Evolutionary conservation across 2,329 filamentous ascomycete species (phyloP), one percentile per base, ranked within the genome.

Genomic region (Alternaria alternata): DNA sequence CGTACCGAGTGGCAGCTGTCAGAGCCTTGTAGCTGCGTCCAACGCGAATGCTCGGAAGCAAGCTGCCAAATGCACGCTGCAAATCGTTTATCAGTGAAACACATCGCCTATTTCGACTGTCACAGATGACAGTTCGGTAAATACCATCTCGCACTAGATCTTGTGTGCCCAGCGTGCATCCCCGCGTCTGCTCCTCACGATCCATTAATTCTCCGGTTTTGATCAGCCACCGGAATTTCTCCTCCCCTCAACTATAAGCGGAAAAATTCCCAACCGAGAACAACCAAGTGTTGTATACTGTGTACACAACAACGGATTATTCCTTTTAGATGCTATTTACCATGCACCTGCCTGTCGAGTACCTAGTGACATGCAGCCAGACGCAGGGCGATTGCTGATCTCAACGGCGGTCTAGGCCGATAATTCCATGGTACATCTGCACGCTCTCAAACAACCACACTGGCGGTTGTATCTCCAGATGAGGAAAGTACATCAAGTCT

Each of bases 371-470:
- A 36, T 48, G 28, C 43, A 24, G 6, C 18, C 16, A 26, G 26
- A 55, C n/a, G 53, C 43, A 49, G 53, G 43, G 34, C 39, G 46
- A 49, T 26, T 47, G 43, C 20, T 55, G 53, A 55, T 55, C 53
- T 34, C 34, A 41, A 49, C 46, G 53, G 53, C 53, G 53, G 53
- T 42, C 53, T 41, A 36, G 43, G 53, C 53, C 44, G 34, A 55
- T 47, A 39, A 39, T 48, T 34, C 42, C 24, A 55, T 48, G 52
- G 42, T 24, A 38, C 22, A 30, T 36, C 11, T 36, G 4, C 20
- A n/a, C 24, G 20, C 20, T 36, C 14, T 14, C 46, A 49, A 26
- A 49, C 14, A 26, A 36, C 20, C 28, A 24, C 22, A 14, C 46
- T 26, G 51, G 51, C 56, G 56, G 56, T 18, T 54, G 12, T 24